A percentile compares a stretch with the other conserved stretches of the same genome.
Conservation (phyloP, 1,284 basidiomycete genomes). For the Sanghuangporus baumii region DNA sequence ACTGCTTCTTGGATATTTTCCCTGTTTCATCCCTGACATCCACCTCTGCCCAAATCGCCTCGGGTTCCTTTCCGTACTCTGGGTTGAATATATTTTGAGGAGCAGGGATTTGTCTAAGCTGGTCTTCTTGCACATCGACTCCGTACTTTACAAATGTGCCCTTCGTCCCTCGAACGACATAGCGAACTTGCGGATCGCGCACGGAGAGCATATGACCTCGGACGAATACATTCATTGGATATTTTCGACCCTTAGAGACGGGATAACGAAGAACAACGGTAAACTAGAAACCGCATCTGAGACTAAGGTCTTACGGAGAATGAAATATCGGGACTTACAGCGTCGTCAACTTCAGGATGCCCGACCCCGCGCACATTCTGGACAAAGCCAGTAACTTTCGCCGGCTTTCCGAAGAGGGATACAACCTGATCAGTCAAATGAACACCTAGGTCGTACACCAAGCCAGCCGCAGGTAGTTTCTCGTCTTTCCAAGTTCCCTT, state of each 20-base stretch:
- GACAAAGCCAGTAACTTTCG: slow-evolving; percentile 61
- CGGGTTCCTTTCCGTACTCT: slow-evolving; percentile 53
- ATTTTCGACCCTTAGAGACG: slow-evolving; percentile 33
- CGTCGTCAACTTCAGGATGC: slow-evolving; percentile 61
- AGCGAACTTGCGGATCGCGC: slow-evolving; percentile 61
- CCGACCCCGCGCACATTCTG: slow-evolving; percentile 66
- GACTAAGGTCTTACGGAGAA: slow-evolving; percentile 9
- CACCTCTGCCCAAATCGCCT: slow-evolving; percentile 52
- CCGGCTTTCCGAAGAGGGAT: slow-evolving; percentile 71
- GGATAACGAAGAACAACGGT: slow-evolving; percentile 63
- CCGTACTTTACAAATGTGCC: slow-evolving; percentile 76
- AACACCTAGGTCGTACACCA: slow-evolving; percentile 59
- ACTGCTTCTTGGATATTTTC: slow-evolving; percentile 45
- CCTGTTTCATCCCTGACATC: slow-evolving; percentile 45
- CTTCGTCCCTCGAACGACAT: slow-evolving; percentile 59
- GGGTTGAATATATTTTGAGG: slow-evolving; percentile 42
- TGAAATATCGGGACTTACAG: slow-evolving; percentile 32
- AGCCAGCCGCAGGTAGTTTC: slow-evolving; percentile 45
- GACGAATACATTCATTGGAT: slow-evolving; percentile 64
- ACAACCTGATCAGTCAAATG: slow-evolving; percentile 78
- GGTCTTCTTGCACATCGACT: slow-evolving; percentile 74
- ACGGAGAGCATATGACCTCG: slow-evolving; percentile 68
- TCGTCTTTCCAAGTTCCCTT: slow-evolving; percentile 73
- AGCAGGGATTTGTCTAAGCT: slow-evolving; percentile 48
- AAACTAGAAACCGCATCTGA: slow-evolving; percentile 40